Base-by-base conservation (phyloP, 441 rosid genomes). In the Pelargonium fulgidum region DNA sequence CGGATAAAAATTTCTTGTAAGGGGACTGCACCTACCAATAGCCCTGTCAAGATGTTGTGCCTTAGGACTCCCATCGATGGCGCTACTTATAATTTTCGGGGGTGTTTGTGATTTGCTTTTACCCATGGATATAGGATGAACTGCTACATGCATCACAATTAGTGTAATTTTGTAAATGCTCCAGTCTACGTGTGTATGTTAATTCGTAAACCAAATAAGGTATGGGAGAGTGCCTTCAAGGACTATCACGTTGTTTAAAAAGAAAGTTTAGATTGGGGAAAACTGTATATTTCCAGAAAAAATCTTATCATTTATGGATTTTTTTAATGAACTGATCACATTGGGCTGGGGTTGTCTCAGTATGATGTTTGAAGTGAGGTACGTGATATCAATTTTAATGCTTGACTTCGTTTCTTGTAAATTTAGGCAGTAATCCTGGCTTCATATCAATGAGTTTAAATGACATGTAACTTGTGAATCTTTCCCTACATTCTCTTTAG, bases 401-500 rank as follows among this genome's bases (percentile, higher is more conserved):
- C 61, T 19, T 19, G 20, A 58, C 13, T 58, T 26, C 33, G 33
- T 48, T 13, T 58, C 11, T 58, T 20, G 26, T 20, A 24, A 19
- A 26, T 58, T 58, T 58, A 58, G 62, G 62, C 29, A 29, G 36
- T n/a, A 36, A 20, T 36, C 19, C 19, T 71, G 42, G 65, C 54
- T 52, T 54, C 33, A 44, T 64, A 17, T 9, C 45, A 41, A 12
- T 54, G 36, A 6, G 10, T 42, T 36, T 13, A 16, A 64, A 16
- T 54, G 19, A n/a, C 61, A 52, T 24, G 20, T 62, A 9, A 64
- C 54, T 29, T 33, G 29, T 62, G 29, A 13, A 3, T 66, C 17
- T 68, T 79, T 29, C 5, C 64, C 22, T 70, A 70, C 52, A 58
- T 71, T 50, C 0, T 33, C 5, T 33, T 7, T 72, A 70, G 2